Conservation (phyloP, 2,329 filamentous ascomycete species). For the Talaromyces amestolkiae region DNA sequence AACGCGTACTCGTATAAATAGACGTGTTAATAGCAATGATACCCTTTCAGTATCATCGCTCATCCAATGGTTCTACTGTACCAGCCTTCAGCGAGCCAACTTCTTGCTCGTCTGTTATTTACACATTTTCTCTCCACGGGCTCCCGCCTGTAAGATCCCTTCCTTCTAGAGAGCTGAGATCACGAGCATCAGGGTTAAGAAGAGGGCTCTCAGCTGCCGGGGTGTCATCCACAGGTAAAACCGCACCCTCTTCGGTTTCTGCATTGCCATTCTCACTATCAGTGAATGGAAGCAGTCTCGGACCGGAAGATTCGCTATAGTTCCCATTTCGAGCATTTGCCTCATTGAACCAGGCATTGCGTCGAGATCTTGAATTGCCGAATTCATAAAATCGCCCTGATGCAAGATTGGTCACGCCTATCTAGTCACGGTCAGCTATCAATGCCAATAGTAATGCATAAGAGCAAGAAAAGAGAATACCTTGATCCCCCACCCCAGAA, state of each 20-base stretch:
- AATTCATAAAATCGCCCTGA: background rate
- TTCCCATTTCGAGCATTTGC: background rate
- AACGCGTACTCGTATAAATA: background rate
- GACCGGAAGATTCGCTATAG: background rate
- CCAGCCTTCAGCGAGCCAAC: background rate
- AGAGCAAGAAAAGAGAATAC: slow-evolving; percentile 9
- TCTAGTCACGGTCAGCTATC: background rate
- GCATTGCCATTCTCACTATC: slow-evolving; percentile 1
- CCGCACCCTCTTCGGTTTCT: background rate
- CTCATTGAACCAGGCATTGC: slow-evolving; percentile 3
- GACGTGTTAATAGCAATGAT: background rate
- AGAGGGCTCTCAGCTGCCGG: slow-evolving; percentile 1
- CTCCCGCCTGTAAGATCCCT: slow-evolving; percentile 7
- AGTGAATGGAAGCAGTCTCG: slow-evolving; percentile 12
- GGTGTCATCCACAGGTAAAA: background rate
- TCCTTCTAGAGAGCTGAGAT: slow-evolving; percentile 8
- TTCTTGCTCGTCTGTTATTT: background rate
- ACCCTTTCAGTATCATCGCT: background rate
- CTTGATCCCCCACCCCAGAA: slow-evolving; percentile 26
- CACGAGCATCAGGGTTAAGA: slow-evolving; percentile 15
- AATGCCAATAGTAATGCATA: background rate
- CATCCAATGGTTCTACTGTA: background rate
- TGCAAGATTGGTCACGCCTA: background rate
- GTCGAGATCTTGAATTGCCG: slow-evolving; percentile 3
- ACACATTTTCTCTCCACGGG: slow-evolving; percentile 11